Base-by-base conservation (phyloP, 257 asterid genomes). In the Fraxinus anomala region DNA sequence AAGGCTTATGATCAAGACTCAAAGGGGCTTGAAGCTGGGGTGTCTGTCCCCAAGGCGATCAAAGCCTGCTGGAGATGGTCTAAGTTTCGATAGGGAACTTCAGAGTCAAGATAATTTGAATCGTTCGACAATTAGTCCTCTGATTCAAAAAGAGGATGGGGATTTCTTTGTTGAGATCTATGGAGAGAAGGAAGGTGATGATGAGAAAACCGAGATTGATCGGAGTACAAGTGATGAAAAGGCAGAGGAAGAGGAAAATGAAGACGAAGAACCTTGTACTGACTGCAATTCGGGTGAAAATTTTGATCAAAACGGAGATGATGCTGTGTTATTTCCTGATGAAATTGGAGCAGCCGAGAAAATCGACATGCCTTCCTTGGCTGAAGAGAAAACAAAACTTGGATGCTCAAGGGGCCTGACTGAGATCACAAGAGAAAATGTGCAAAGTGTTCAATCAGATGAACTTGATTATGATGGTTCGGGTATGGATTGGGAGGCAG, bases 151-250 rank as follows among this genome's bases (percentile, higher is more conserved):
- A 77, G 85, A 83, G 56, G 49, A 65, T 0, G 49, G 9, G 9
- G 88, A 85, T 74, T 91, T 90, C 83, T 90, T 85, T 31, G 63
- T 93, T 36, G 87, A 91, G 79, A 88, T 93, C 67, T 90, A 81
- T 76, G 44, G 69, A 71, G 73, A 76, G 72, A 76, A 76, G 81
- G 88, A 79, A 72, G 83, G 74, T 59, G 28, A 1, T 39, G 66
- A 17, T 44, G 37, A 65, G 28, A 31, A 54, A 19, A 54, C 65
- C n/a, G 11, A 24, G 72, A 51, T 34, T 39, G 56, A 68, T 47
- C 40, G 49, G 49, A 70, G 51, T 28, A 70, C 26, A 76, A 33
- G 14, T 30, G 78, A 44, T 73, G 83, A 67, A 56, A 70, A 44
- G 61, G 33, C 33, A 30, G 33, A 30, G 33, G 33, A 30, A 30